Evolutionary conservation across 2,329 filamentous ascomycete species (phyloP).

Genomic region (Trichoderma breve): DNA sequence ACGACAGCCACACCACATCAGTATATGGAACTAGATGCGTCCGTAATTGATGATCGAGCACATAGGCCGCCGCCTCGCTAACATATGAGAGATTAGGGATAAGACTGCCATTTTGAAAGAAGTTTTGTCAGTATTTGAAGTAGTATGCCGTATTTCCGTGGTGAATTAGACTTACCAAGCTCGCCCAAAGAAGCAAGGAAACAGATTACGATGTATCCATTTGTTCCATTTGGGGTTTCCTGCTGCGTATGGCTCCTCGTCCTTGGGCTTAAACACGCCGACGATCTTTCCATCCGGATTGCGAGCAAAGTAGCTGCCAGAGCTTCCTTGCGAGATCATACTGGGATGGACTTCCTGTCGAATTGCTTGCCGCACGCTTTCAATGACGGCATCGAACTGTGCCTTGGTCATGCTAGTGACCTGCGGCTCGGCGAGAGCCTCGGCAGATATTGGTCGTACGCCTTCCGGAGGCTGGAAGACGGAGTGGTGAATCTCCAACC

Average conservation of each 20-base stretch:
- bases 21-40: constrained; percentile 96
- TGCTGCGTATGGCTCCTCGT: constrained; percentile 95
- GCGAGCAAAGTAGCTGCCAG: constrained; percentile 94
- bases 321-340: constrained; percentile 96
- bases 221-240: constrained; percentile 99
- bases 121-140: background rate
- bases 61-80: constrained; percentile 94
- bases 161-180: constrained; percentile 63
- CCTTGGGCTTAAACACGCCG: constrained; percentile 97
- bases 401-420: constrained; percentile 69
- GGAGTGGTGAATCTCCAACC: constrained; percentile 92
- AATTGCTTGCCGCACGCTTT: constrained; percentile 87
- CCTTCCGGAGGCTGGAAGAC: constrained; percentile 94
- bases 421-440: constrained; percentile 64
- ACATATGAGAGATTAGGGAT: constrained; percentile 98
- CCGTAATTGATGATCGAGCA: constrained; percentile 83
- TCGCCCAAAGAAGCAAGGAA: constrained; percentile 94
- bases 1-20: constrained; percentile 89
- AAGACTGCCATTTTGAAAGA: constrained; percentile 48
- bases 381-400: constrained; percentile 84
- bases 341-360: constrained; percentile 88
- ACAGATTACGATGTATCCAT: constrained; percentile 97
- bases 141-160: background rate
- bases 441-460: constrained; percentile 73
- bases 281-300: constrained; percentile 91